Evolutionary conservation across 2,329 filamentous ascomycete species (phyloP).

Genomic region (Lanzia echinophila): DNA sequence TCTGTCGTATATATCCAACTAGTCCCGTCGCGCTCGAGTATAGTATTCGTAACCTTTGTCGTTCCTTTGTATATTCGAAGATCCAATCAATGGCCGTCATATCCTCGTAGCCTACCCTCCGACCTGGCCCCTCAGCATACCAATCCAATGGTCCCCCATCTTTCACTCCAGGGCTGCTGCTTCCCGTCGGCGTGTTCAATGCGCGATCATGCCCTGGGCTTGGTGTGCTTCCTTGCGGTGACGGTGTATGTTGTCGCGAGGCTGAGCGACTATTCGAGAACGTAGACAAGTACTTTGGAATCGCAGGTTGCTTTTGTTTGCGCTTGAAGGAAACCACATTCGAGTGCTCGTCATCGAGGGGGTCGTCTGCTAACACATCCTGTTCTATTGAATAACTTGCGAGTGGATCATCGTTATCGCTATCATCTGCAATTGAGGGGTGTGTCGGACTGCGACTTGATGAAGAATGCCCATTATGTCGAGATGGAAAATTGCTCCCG

Average conservation of each 20-base stretch:
- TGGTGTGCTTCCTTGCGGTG: constrained; percentile 21
- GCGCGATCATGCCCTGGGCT: constrained; percentile 11
- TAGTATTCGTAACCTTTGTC: constrained; percentile 76
- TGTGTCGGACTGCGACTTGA: constrained; percentile 22
- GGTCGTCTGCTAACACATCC: constrained; percentile 48
- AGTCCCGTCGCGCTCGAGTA: constrained; percentile 63
- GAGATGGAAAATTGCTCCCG: constrained; percentile 18
- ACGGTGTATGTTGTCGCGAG: constrained; percentile 21
- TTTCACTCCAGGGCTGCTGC: constrained; percentile 30
- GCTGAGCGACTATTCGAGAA: constrained; percentile 18
- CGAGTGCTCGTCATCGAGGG: constrained; percentile 43
- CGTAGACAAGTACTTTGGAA: constrained; percentile 24
- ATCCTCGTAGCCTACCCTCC: constrained; percentile 90
- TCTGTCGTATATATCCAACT: constrained; percentile 62
- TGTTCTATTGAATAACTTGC: constrained; percentile 25
- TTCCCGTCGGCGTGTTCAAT: constrained; percentile 14
- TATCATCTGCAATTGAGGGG: constrained; percentile 32
- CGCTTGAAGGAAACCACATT: constrained; percentile 65
- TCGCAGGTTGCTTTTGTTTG: constrained; percentile 43
- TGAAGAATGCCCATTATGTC: constrained; percentile 19
- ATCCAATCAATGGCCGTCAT: constrained; percentile 99
- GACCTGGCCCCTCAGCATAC: constrained; percentile 83
- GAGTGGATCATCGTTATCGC: constrained; percentile 34
- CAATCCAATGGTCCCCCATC: constrained; percentile 60
- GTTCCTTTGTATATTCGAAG: constrained; percentile 95